Conservation (phyloP, 805 yeast species). For the Candida boleticola region DNA sequence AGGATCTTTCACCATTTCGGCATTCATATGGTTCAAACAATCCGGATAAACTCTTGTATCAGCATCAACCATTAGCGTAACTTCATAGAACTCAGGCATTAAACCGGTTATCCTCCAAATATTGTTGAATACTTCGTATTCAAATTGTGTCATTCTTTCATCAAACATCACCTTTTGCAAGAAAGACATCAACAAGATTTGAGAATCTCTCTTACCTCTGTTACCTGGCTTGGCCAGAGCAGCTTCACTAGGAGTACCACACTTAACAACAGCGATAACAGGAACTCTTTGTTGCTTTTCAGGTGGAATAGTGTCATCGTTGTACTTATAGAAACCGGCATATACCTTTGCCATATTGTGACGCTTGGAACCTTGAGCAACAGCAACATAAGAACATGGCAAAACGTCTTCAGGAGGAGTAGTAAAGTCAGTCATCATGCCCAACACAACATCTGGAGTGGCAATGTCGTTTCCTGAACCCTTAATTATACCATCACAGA, state of each 20-base stretch:
- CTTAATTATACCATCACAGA: constrained; percentile 93
- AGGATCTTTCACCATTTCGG: constrained; percentile 86
- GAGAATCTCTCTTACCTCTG: constrained; percentile 96
- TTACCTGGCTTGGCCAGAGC: constrained; percentile 74
- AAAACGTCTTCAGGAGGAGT: constrained; percentile 71
- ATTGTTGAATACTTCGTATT: constrained; percentile 68
- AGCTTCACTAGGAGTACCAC: constrained; percentile 83
- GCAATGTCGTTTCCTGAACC: constrained; percentile 88
- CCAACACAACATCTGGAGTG: constrained; percentile 87
- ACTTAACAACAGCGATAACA: constrained; percentile 72
- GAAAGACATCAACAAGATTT: constrained; percentile 85
- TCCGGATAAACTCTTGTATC: constrained; percentile 89
- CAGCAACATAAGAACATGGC: constrained; percentile 89
- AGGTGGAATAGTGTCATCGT: constrained; percentile 67
- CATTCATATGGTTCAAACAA: constrained; percentile 84
- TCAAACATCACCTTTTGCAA: constrained; percentile 84
- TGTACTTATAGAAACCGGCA: constrained; percentile 89
- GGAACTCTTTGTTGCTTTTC: constrained; percentile 89
- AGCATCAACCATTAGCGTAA: constrained; percentile 90
- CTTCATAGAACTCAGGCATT: constrained; percentile 79
- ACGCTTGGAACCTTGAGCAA: constrained; percentile 89
- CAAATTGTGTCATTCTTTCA: constrained; percentile 91
- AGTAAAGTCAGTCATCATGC: constrained; percentile 75
- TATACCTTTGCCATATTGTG: constrained; percentile 98
- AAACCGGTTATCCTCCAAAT: constrained; percentile 85